A percentile compares a stretch with the other conserved stretches of the same genome.
Conservation (phyloP, 1,284 basidiomycete species). For the Phylloporus sp. region DNA sequence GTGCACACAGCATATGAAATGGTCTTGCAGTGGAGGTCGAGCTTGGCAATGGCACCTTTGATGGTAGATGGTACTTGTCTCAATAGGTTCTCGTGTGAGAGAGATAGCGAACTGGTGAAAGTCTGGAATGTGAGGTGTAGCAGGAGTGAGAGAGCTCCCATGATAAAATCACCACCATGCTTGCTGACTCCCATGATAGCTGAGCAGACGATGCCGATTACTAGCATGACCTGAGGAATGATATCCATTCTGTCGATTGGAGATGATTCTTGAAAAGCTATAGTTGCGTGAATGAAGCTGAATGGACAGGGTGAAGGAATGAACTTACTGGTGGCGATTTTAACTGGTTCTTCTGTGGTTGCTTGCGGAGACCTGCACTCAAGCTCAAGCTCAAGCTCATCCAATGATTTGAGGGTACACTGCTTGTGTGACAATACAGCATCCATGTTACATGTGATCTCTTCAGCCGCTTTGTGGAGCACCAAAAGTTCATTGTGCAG, state of each 20-base stretch:
- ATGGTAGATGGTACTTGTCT: slow-evolving; percentile 19
- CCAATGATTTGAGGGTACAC: not conserved
- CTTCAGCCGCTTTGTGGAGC: not conserved
- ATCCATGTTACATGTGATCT: not conserved
- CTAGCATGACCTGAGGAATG: not conserved
- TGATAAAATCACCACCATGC: not conserved
- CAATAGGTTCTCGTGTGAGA: slow-evolving; percentile 17
- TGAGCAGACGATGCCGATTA: not conserved
- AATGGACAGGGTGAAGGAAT: too few species aligned
- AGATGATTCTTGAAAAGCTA: not conserved
- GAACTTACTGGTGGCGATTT: not conserved
- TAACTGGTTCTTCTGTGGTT: not conserved
- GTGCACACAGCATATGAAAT: slow-evolving; percentile 8
- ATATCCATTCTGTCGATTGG: not conserved
- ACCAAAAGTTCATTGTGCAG: not conserved
- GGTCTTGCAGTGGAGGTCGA: slow-evolving; percentile 17
- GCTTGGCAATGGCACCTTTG: not conserved
- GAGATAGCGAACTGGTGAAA: not conserved
- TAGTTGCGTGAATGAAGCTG: too few species aligned
- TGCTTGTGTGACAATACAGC: not conserved
- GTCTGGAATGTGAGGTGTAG: slow-evolving; percentile 18
- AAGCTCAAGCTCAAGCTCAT: not conserved
- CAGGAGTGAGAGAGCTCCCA: not conserved
- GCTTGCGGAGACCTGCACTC: not conserved
- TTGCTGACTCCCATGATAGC: not conserved